These are phyloP conservation scores for Pythium myriotylum DNA, from an alignment of 352 stramenopile genomes.

Conservation along the genomic window DNA sequence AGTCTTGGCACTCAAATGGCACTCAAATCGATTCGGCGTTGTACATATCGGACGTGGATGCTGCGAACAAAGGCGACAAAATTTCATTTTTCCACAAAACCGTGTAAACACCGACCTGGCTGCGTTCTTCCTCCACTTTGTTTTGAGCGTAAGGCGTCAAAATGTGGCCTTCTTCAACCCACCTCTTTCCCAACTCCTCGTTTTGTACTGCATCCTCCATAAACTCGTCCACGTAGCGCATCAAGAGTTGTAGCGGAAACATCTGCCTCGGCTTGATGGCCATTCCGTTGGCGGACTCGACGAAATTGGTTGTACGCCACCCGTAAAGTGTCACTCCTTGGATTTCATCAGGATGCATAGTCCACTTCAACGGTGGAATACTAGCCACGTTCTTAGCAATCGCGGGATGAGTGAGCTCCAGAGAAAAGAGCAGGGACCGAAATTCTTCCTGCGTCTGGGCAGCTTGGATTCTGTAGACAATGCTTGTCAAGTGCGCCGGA, in stretches of 20 bases:
- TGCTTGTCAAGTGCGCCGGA: too few species aligned
- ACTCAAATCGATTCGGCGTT: too few species aligned
- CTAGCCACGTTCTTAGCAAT: slow-evolving; percentile 17
- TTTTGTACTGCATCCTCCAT: neutral
- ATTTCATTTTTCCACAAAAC: too few species aligned
- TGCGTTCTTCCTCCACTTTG: slow-evolving; percentile 2
- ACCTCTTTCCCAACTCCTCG: neutral
- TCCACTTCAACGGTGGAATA: slow-evolving; percentile 15
- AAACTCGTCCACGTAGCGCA: neutral
- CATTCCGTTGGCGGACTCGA: slow-evolving; percentile 17
- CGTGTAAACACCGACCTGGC: too few species aligned
- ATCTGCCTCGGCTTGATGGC: neutral
- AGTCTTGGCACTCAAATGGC: too few species aligned
- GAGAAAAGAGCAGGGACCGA: too few species aligned
- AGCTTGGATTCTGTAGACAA: too few species aligned
- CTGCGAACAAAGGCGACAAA: neutral
- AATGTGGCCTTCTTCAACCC: neutral
- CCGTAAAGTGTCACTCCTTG: slow-evolving; percentile 15
- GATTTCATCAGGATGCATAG: slow-evolving; percentile 13
- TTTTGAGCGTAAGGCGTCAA: slow-evolving; percentile 4
- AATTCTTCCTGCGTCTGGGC: too few species aligned
- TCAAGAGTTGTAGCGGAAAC: neutral
- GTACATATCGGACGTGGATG: slow-evolving; percentile 2
- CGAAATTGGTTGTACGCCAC: slow-evolving; percentile 31
- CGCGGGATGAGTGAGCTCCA: slow-evolving; percentile 9